Base-by-base conservation (phyloP, 2,329 filamentous ascomycete species). In the Penicillium rolfsii region DNA sequence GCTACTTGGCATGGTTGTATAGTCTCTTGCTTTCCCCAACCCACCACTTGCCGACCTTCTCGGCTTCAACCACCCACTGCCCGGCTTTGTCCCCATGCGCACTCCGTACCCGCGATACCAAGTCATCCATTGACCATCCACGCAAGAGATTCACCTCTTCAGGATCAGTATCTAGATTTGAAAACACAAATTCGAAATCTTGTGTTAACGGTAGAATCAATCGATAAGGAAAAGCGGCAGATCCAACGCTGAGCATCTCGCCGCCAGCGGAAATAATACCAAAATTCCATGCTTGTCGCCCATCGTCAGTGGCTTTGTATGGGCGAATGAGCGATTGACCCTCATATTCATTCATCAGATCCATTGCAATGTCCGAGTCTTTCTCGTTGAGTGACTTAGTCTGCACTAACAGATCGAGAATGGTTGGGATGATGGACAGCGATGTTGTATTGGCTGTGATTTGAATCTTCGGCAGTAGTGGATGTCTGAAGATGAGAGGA, bases 191-290 rank as follows among this genome's bases (percentile, higher is more conserved):
- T 26, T 69, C 65, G 26, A 81, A 89, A 55, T 91, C 89, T 74
- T 96, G 91, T 70, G 90, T 85, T 70, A 94, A 87, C 4, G 91
- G 87, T 58, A 97, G 87, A 19, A 69, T 68, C 90, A 93, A 60
- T 85, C 82, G 59, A 96, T 84, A 74, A 56, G 76, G 80, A 93
- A 92, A 70, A 88, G 87, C 93, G 89, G 97, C 64, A 81, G 83
- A 14, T 87, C 88, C 76, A 91, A 88, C 65, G 82, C 81, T 64
- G 83, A 84, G 76, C 89, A 89, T 67, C 35, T 71, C 68, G 28
- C 71, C 72, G 2, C 74, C 74, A 1, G 74, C 65, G 40, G 74
- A 75, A 53, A 76, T 72, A 38, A 75, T 66, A 11, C 65, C 65
- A 16, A 74, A 70, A 48, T 73, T 70, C 73, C 73, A 75, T 8